Evolutionary conservation across 306 rosid genomes (phyloP), one percentile per base, ranked within the genome.

Genomic region (Pyrus pyrifolia): DNA sequence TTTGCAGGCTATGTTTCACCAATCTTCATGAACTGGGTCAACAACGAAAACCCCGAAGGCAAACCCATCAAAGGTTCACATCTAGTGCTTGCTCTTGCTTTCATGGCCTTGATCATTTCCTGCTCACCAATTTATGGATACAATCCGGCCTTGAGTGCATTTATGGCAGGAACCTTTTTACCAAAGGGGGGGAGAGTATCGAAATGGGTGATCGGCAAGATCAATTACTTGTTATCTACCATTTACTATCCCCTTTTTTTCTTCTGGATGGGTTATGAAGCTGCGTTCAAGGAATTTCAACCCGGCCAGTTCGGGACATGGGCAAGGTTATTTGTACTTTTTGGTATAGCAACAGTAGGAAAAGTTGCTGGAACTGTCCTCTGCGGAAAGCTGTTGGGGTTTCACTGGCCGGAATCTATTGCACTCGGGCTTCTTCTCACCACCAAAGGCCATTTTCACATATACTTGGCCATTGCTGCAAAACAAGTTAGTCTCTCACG

Each of bases 21-120:
- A 0, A 2, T 89, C 23, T 77, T 92, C 33, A 86, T 95, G 89
- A 87, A 71, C 8, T 95, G 97, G 99, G 96, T 92, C 57, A 88
- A 95, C 82, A 90, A 91, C 22, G 99, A 95, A 72, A 95, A 92
- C 59, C 99, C 99, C 0, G 92, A 92, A 78, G 99, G 99, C 23
- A 92, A 79, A 78, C 96, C 97, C 21, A 79, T 95, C 89, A 95
- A 95, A 79, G 99, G 91, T 4, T 78, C 99, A 53, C 99, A 95
- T 60, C 57, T 95, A 62, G 92, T 95, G 55, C 82, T 95, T 33
- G 82, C 97, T 33, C 21, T 92, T 60, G 99, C 99, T 62, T 92
- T 89, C 83, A 87, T 95, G 86, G 93, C 86, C 40, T 76, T 92
- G 38, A 69, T 82, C 29, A 86, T 93, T 67, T 72, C 86, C 71